Conservation (phyloP, 1,139 yeast genomes). For the Yamadazyma mexicana region DNA sequence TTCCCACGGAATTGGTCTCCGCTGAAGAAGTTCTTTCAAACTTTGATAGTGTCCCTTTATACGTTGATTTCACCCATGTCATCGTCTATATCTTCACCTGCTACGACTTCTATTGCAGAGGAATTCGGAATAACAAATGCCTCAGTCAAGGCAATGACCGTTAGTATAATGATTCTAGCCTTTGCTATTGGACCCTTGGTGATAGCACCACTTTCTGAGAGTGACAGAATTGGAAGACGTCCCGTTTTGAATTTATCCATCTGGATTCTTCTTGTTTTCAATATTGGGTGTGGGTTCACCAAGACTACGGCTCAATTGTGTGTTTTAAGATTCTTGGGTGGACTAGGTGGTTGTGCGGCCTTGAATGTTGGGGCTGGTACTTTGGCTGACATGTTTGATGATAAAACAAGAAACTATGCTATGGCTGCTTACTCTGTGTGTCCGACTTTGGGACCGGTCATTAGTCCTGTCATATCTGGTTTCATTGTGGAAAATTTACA, state of each 20-base stretch:
- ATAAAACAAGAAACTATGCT: constrained; percentile 53
- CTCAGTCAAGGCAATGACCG: constrained; percentile 47
- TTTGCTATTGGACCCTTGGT: constrained; percentile 65
- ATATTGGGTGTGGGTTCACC: constrained; percentile 58
- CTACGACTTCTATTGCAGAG: constrained; percentile 45
- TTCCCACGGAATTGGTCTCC: constrained; percentile 62
- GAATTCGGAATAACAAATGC: constrained; percentile 39
- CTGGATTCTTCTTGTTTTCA: constrained; percentile 52
- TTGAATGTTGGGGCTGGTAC: constrained; percentile 73
- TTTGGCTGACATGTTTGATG: constrained; percentile 60
- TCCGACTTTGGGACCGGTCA: constrained; percentile 46
- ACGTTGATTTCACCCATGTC: constrained; percentile 60
- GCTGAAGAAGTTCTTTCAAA: constrained; percentile 39
- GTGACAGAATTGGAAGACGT: constrained; percentile 50
- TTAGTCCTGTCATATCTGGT: constrained; percentile 36
- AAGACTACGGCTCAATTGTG: constrained; percentile 55
- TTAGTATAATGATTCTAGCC: constrained; percentile 59
- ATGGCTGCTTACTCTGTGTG: constrained; percentile 61
- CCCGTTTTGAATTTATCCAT: constrained; percentile 52
- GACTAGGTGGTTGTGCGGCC: constrained; percentile 66
- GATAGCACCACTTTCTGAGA: constrained; percentile 62
- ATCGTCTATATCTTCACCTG: constrained; percentile 61
- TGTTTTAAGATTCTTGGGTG: constrained; percentile 60
- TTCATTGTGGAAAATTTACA: constrained; percentile 22
- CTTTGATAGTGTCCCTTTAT: constrained; percentile 51